Percentiles rank a stretch among this genome's conserved stretches.
Evolutionary conservation across 1,284 basidiomycete species (phyloP).

Genomic region (Ustilago shanxiensis): DNA sequence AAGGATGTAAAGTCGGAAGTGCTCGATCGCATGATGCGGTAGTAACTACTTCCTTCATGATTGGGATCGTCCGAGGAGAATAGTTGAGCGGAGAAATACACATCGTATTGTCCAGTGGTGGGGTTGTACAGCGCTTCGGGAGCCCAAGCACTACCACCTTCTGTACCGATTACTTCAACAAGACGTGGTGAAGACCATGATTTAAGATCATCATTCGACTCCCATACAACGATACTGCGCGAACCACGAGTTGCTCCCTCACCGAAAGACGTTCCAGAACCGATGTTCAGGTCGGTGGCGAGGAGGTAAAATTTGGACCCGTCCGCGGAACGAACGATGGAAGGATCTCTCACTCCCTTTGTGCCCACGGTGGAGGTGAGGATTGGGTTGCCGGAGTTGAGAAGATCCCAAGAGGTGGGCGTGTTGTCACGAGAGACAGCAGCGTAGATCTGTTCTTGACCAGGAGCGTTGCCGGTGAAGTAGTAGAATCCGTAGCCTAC

Average conservation of each 20-base stretch:
- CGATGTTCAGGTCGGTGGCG: constrained; percentile 27
- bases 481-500: constrained; percentile 36
- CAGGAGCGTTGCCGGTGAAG: constrained; percentile 22
- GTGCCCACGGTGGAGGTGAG: constrained; percentile 26
- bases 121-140: constrained; percentile 31
- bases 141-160: constrained; percentile 25
- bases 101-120: constrained; percentile 14
- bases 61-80: constrained; percentile 3
- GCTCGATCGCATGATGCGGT: constrained; percentile 19
- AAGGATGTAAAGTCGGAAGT: constrained; percentile 26
- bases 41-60: constrained; percentile 9
- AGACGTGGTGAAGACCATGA: constrained; percentile 13
- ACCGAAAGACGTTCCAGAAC: constrained; percentile 17
- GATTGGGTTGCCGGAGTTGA: constrained; percentile 25
- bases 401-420: constrained; percentile 19
- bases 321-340: constrained; percentile 17
- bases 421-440: constrained; percentile 22
- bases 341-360: constrained; percentile 18
- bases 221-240: constrained; percentile 25
- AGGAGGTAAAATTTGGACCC: constrained; percentile 24
- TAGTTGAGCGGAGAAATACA: constrained; percentile 20
- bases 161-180: constrained; percentile 5
- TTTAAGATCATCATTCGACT: constrained; percentile 12
- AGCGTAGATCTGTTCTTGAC: constrained; percentile 26
- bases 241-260: constrained; percentile 7